phyloP scores from a whole-genome alignment of 805 yeast species.

The Pichia cabralensis region DNA sequence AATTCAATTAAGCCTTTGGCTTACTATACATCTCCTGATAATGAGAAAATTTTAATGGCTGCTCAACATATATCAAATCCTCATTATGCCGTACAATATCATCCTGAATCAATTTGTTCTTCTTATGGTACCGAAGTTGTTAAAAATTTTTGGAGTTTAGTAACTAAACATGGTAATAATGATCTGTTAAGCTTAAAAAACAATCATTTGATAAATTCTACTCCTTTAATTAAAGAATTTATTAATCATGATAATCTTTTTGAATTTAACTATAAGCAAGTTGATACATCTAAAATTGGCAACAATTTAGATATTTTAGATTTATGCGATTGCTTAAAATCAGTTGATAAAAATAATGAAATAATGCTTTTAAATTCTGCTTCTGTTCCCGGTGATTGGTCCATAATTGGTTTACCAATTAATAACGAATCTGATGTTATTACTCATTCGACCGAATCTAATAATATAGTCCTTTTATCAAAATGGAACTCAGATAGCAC shows the following conservation, averaged over 20 bases:
- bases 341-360: slow-evolving; percentile 27
- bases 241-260: slow-evolving; percentile 2
- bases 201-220: slow-evolving; percentile 15
- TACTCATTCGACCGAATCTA: slow-evolving; percentile 49
- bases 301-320: slow-evolving; percentile 13
- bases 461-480: slow-evolving; percentile 18
- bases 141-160: slow-evolving; percentile 46
- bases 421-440: slow-evolving; percentile 34
- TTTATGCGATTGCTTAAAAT: slow-evolving; percentile 40
- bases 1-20: slow-evolving; percentile 49
- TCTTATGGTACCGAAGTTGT: slow-evolving; percentile 50
- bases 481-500: slow-evolving; percentile 18
- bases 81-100: slow-evolving; percentile 91
- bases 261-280: slow-evolving; percentile 11
- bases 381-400: slow-evolving; percentile 77
- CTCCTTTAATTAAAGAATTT: slow-evolving; percentile 18
- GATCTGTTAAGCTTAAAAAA: slow-evolving; percentile 6
- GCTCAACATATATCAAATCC: slow-evolving; percentile 53
- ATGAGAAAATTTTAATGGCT: slow-evolving; percentile 60
- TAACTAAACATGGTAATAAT: neutral
- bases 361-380: slow-evolving; percentile 69
- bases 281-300: slow-evolving; percentile 3
- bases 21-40: slow-evolving; percentile 33
- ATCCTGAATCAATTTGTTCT: slow-evolving; percentile 92
- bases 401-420: slow-evolving; percentile 69